phyloP scores from a whole-genome alignment of 139 green algal genomes.

The Volvox reticuliferus region DNA sequence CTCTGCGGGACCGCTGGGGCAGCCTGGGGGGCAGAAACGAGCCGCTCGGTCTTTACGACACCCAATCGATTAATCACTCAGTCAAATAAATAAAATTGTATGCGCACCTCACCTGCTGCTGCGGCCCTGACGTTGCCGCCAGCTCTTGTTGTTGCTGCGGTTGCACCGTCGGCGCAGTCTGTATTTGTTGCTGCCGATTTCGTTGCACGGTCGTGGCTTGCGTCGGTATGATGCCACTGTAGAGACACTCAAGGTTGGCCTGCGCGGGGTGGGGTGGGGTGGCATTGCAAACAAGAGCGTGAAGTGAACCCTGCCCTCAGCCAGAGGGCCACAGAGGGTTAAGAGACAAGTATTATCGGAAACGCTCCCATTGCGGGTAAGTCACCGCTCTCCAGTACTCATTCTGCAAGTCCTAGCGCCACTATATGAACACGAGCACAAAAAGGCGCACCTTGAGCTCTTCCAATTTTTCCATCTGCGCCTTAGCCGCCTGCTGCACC shows the following conservation, averaged over 20 bases:
- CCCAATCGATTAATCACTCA: too few species aligned
- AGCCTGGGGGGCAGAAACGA: too few species aligned
- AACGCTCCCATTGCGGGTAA: too few species aligned
- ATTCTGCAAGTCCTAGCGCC: too few species aligned
- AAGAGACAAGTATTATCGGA: too few species aligned
- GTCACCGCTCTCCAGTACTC: too few species aligned
- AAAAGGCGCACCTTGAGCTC: slow-evolving; percentile 50
- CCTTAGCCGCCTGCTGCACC: slow-evolving; percentile 66
- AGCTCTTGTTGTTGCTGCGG: neutral
- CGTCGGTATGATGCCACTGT: neutral
- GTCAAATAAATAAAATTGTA: neutral
- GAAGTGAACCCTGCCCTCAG: neutral
- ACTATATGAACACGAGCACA: neutral
- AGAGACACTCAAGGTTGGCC: neutral
- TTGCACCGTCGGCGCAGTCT: neutral
- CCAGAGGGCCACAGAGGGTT: too few species aligned
- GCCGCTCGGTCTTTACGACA: too few species aligned
- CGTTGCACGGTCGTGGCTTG: neutral
- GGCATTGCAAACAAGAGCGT: neutral
- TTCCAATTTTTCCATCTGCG: slow-evolving; percentile 71
- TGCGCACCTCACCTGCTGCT: neutral
- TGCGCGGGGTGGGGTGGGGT: neutral
- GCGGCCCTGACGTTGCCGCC: neutral
- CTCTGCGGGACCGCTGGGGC: too few species aligned
- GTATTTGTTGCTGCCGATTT: neutral